Evolutionary conservation across 176 grass and related monocot genomes (phyloP).

Genomic region (Stipa capillata): DNA sequence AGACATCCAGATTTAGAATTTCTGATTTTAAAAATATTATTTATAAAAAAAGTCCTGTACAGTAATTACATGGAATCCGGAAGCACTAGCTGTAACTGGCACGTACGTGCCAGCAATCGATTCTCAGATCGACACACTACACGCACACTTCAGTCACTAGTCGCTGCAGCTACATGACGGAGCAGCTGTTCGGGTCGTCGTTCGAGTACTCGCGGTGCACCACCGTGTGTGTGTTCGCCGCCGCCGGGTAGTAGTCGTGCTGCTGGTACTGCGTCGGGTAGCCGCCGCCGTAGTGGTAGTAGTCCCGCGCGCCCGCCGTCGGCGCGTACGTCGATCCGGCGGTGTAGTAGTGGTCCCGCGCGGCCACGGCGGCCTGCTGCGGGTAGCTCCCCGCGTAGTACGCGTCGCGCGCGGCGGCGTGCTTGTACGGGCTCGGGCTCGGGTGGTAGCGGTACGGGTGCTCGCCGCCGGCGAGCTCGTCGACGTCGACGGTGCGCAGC

Average conservation of each 20-base stretch:
- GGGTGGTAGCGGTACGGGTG: slow-evolving; percentile 36
- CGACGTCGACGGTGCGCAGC: slow-evolving; percentile 25
- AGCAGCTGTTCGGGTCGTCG: slow-evolving; percentile 29
- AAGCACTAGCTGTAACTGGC: background rate
- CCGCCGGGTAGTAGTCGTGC: background rate
- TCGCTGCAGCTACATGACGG: slow-evolving; percentile 28
- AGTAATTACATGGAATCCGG: background rate
- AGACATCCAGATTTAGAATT: too few species aligned
- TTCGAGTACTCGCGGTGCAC: slow-evolving; percentile 37
- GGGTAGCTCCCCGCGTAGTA: slow-evolving; percentile 14
- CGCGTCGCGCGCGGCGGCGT: background rate
- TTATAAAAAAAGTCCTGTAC: too few species aligned
- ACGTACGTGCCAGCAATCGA: background rate
- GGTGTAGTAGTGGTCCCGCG: slow-evolving; percentile 10
- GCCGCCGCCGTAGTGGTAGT: background rate
- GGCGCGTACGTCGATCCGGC: slow-evolving; percentile 14
- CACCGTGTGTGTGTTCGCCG: slow-evolving; percentile 27
- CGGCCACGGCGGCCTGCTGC: background rate
- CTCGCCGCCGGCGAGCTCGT: background rate
- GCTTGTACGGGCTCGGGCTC: slow-evolving; percentile 26
- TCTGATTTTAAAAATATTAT: too few species aligned
- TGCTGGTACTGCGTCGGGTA: background rate
- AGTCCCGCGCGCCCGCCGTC: background rate
- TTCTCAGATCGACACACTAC: background rate
- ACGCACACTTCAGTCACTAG: background rate